Percentiles rank a stretch among this genome's conserved stretches.
Evolutionary conservation across 139 green algal genomes (phyloP).

Genomic region (Chlorella sp.): DNA sequence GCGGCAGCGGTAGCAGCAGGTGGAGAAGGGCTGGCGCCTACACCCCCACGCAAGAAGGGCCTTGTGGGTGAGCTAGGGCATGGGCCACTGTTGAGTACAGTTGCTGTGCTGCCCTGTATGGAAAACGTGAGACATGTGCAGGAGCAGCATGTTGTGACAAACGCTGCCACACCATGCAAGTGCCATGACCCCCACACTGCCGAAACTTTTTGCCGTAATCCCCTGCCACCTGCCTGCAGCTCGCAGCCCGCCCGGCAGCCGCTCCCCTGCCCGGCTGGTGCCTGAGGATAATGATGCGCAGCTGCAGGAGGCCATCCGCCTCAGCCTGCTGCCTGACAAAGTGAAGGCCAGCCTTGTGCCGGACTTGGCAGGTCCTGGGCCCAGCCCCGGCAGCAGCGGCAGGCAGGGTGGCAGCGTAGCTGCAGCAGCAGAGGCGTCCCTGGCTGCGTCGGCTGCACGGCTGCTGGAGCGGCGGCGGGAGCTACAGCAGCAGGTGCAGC

Average conservation of each 20-base stretch:
- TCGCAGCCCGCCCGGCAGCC: background rate
- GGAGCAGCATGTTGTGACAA: too few relatives aligned
- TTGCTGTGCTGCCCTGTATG: too few relatives aligned
- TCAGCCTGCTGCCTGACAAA: slow-evolving; percentile 54
- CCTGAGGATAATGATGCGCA: slow-evolving; percentile 63
- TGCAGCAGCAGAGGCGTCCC: background rate
- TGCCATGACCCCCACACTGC: too few relatives aligned
- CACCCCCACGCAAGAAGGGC: background rate
- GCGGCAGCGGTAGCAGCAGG: background rate
- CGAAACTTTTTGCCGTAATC: background rate
- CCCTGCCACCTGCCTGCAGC: background rate
- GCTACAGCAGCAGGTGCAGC: background rate
- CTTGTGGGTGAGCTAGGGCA: background rate
- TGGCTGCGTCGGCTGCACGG: background rate
- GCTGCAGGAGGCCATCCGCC: slow-evolving; percentile 77
- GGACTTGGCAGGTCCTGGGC: too few relatives aligned
- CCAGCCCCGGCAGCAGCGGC: background rate
- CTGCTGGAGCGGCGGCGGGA: background rate
- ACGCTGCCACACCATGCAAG: background rate
- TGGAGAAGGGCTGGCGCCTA: background rate
- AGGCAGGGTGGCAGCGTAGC: background rate
- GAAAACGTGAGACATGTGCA: too few relatives aligned
- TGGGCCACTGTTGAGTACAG: background rate
- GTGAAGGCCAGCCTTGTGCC: too few relatives aligned
- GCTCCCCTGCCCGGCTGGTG: background rate